Conservation (phyloP, 306 rosid genomes). For the Gastrolobium villosum region DNA sequence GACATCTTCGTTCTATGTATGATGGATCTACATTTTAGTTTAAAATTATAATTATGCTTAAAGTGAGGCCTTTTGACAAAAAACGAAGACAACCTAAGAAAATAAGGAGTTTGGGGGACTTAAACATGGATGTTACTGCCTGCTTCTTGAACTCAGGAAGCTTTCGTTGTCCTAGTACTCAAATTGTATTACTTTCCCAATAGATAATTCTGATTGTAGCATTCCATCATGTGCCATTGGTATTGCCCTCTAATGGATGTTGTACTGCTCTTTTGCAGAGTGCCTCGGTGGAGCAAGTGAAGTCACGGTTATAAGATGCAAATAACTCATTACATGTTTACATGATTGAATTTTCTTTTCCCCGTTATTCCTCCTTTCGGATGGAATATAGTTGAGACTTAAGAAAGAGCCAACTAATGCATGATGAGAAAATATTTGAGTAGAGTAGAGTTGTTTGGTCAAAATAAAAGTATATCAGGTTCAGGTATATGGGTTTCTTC, state of each 20-base stretch:
- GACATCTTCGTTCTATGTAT: neutral
- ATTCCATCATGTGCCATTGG: neutral
- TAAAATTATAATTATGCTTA: neutral
- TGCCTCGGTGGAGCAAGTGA: constrained; percentile 50
- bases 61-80: constrained; percentile 3
- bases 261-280: constrained; percentile 50
- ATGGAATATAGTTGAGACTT: constrained; percentile 32
- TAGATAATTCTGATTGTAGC: neutral
- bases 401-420: constrained; percentile 37
- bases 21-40: neutral
- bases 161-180: neutral
- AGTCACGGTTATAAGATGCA: constrained; percentile 50
- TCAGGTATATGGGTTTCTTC: constrained; percentile 22
- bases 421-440: constrained; percentile 30
- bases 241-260: constrained; percentile 44
- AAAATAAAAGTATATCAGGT: constrained; percentile 37
- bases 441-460: constrained; percentile 22
- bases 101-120: neutral
- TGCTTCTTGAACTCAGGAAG: constrained; percentile 1
- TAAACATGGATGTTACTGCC: neutral
- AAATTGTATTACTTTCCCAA: neutral
- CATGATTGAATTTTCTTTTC: constrained; percentile 10
- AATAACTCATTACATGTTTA: constrained; percentile 15
- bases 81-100: neutral
- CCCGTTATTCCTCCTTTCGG: constrained; percentile 17